Base-by-base conservation (phyloP, 2,329 filamentous ascomycete species). In the Ophioceras dolichostomum region DNA sequence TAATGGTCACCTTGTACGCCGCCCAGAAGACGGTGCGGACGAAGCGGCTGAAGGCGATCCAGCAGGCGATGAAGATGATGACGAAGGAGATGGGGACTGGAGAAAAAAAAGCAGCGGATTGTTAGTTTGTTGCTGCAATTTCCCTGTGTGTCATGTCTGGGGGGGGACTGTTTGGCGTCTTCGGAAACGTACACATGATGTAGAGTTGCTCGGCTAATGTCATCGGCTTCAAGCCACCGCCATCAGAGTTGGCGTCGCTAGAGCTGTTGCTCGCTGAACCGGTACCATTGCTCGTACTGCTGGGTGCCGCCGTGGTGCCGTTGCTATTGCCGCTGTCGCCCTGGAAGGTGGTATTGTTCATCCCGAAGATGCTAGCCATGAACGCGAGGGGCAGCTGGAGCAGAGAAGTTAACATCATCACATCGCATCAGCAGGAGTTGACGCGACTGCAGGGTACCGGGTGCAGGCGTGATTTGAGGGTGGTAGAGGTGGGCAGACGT, bases 321-420 rank as follows among this genome's bases (percentile, higher is more conserved):
- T n/a, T n/a, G n/a, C n/a, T n/a, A n/a, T n/a, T n/a, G n/a, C n/a
- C n/a, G 24, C 24, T 27, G 3, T 31, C 28, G 4, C 9, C 28
- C 3, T 16, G 8, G 28, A 16, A 4, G 10, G 9, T 4, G 28
- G 12, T 5, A 16, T 31, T 31, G 38, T 61, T 60, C 58, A 62
- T 61, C 0, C 58, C 59, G 26, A 62, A 62, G 4, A 62, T 43
- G 10, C 52, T 55, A 0, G 58, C 51, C 37, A 60, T 52, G 45
- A 61, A 62, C 0, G 56, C 56, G 4, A 62, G 44, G 1, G 59
- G 59, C 1, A 61, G 44, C 58, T 56, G 21, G 4, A 12, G 22
- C 22, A 4, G 1, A 3, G 9, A n/a, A n/a, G n/a, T n/a, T n/a
- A n/a, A n/a, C n/a, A n/a, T n/a, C n/a, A n/a, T n/a, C n/a, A n/a